Conservation (phyloP, 2,329 filamentous ascomycete species). For the Chaetomium olivaceum region DNA sequence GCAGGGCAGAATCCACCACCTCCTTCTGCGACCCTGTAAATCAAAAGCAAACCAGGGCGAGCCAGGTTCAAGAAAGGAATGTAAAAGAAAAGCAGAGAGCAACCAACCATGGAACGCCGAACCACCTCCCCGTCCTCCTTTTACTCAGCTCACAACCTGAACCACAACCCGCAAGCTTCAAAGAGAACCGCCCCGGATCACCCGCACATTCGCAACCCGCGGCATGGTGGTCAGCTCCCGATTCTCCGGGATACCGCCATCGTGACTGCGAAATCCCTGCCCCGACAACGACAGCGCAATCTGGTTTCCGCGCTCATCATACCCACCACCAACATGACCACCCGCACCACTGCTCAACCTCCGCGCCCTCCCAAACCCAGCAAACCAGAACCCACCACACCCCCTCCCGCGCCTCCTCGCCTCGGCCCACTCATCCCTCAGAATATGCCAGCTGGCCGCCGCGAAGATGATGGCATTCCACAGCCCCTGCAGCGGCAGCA, state of each 20-base stretch:
- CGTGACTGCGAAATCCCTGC: background rate
- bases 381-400: background rate
- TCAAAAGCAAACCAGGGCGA: background rate
- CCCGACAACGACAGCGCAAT: background rate
- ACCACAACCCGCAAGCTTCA: constrained; percentile 1
- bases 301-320: background rate
- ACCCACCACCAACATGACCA: background rate
- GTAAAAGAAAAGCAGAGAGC: background rate
- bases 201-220: constrained; percentile 26
- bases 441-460: constrained; percentile 56
- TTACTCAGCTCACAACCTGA: no score
- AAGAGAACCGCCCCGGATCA: constrained; percentile 29
- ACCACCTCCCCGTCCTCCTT: background rate
- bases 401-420: background rate
- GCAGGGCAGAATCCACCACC: background rate
- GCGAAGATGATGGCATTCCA: constrained; percentile 82
- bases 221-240: constrained; percentile 1
- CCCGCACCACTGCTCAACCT: background rate
- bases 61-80: background rate
- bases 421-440: constrained; percentile 35
- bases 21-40: background rate
- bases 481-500: constrained; percentile 75
- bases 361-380: background rate
- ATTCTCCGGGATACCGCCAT: background rate
- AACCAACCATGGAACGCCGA: background rate